phyloP scores from a whole-genome alignment of 768 basidiomycete species.

The Panellus pusillus region DNA sequence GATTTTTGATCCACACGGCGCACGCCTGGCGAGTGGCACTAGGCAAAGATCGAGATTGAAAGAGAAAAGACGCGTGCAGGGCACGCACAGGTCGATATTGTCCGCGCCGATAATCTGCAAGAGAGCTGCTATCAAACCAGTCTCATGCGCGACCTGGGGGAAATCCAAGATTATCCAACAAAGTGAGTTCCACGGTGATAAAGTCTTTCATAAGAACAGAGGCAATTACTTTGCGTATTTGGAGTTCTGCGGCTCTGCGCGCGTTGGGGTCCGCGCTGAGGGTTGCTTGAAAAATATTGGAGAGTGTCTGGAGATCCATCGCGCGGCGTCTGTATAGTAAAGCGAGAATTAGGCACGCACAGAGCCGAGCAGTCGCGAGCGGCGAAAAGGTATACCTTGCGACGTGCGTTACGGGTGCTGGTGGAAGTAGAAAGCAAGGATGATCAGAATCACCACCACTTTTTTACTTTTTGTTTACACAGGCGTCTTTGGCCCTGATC shows the following conservation, averaged over 20 bases:
- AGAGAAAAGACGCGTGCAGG: constrained; percentile 34
- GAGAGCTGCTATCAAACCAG: constrained; percentile 81
- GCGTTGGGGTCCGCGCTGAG: constrained; percentile 84
- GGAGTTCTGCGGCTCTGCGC: constrained; percentile 81
- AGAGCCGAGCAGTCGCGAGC: background rate
- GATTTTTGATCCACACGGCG: constrained; percentile 89
- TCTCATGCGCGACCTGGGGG: constrained; percentile 70
- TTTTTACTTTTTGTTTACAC: background rate
- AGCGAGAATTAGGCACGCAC: background rate
- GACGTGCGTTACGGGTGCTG: background rate
- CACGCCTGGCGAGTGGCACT: constrained; percentile 85
- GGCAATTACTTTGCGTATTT: constrained; percentile 73
- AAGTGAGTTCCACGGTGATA: background rate
- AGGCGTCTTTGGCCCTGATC: too few species aligned
- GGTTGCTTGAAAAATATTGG: constrained; percentile 77
- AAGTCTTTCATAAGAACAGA: background rate
- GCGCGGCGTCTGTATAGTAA: constrained; percentile 3
- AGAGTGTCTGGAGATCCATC: constrained; percentile 80
- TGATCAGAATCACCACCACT: background rate
- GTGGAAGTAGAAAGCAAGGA: constrained; percentile 2
- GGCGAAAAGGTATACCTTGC: background rate
- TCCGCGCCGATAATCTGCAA: constrained; percentile 84
- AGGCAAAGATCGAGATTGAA: constrained; percentile 9
- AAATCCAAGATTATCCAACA: constrained; percentile 12
- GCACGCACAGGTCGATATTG: constrained; percentile 72